Evolutionary conservation across 2,329 filamentous ascomycete species (phyloP), one percentile per base, ranked within the genome.

Genomic region (Colletotrichum sp.): DNA sequence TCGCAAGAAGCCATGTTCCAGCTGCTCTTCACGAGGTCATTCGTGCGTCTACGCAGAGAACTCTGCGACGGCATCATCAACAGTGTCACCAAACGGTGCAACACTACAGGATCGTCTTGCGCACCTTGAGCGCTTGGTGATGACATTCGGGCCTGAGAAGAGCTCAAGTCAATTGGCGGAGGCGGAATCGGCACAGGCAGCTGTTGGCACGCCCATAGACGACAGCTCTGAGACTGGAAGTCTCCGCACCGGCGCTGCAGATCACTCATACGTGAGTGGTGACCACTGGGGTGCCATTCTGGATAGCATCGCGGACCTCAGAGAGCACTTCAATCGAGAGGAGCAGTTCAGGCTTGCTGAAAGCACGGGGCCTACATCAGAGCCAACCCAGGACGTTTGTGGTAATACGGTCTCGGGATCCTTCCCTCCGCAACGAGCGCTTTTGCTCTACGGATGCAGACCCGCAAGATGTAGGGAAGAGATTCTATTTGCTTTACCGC

Each of bases 221-320:
- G 62, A 75, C 21, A 49, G 72, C 0, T 80, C 83, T 0, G 83
- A 85, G 5, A 79, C 76, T 24, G 84, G 84, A 0, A 86, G 79
- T 60, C 80, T 87, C 71, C 81, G 78, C 0, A 67, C 80, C 15
- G 79, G 30, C 21, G 71, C 67, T 16, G 78, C 68, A 60, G 84
- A 79, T 2, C 76, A 78, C 1, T 78, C 77, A 34, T 88, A 88
- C 39, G 83, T 86, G 13, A 78, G 81, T 24, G 79, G 83, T 26
- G 81, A 80, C 9, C 86, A 88, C 70, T 88, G 86, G 86, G 81
- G 83, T 9, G 83, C 86, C 16, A 81, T 88, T 3, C 79, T 87
- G 5, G 84, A 87, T 39, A 80, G 82, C 34, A 87, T 88, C 28
- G 80, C 85, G 3, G 85, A 87, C 7, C 78, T 88, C 5, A 86